Evolutionary conservation across 2,329 filamentous ascomycete species (phyloP), one percentile per base, ranked within the genome.

Genomic region (Trichoderma sp.): DNA sequence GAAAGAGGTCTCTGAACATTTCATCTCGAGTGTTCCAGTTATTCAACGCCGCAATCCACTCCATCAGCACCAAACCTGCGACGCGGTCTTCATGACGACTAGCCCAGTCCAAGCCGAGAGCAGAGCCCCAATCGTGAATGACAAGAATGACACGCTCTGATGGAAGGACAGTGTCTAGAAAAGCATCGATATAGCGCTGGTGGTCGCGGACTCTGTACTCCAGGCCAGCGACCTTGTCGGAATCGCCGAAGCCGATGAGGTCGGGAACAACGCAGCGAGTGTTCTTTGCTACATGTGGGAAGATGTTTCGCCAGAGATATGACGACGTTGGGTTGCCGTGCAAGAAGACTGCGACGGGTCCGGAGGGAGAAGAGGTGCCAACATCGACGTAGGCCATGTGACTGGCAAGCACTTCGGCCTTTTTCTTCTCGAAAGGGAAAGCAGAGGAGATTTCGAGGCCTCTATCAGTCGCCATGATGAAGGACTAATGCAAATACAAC

Each of bases 301-400:
- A 72, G 38, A 64, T 29, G 41, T 72, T 72, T 9, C 69, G 69
- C 59, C 69, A 72, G n/a, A 64, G 69, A 64, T 72, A 64, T 8
- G 59, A 72, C 9, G 69, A 72, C 6, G 38, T 72, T 35, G 59
- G 69, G n/a, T 71, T 71, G 33, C 68, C 68, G 21, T 71, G 68
- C 4, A 71, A 9, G 31, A 71, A 71, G 4, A 71, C 56, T 18
- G 24, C 56, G 3, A 31, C 59, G 6, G 56, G 53, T 27, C 41
- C 16, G 8, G 56, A 50, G 6, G 38, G n/a, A n/a, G 38, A 71
- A 62, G 68, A 38, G 2, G 38, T 35, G 12, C 68, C 56, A 3
- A 71, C 7, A 6, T 63, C 68, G 35, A 71, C 56, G 14, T 71
- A 63, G 38, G 68, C 68, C 38, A 71, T 71, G 29, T 50, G 53